Conservation (phyloP, 1,139 yeast genomes). For the Yamadazyma conglobata region DNA sequence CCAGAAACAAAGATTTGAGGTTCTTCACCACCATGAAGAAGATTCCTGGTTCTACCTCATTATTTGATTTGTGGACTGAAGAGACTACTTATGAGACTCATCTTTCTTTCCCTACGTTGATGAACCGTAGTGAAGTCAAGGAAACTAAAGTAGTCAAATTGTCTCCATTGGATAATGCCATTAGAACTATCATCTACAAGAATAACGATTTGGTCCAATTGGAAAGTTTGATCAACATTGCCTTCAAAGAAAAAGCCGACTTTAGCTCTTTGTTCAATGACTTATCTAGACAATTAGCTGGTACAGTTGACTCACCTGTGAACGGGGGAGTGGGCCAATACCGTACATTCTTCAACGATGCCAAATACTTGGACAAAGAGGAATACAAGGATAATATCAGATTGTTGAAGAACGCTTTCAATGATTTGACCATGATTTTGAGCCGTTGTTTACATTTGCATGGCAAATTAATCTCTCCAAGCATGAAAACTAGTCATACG, state of each 20-base stretch:
- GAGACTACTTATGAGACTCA: conserved; percentile 76
- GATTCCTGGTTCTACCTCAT: conserved; percentile 71
- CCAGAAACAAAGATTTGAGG: conserved; percentile 67
- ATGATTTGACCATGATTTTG: conserved; percentile 65
- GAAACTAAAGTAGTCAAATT: conserved; percentile 50
- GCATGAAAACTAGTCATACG: conserved; percentile 61
- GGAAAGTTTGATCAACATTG: conserved; percentile 58
- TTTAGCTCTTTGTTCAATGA: conserved; percentile 55
- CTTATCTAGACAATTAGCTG: conserved; percentile 74
- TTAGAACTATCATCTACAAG: conserved; percentile 62
- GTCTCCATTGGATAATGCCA: conserved; percentile 86
- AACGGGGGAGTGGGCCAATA: conserved; percentile 91
- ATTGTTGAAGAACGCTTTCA: conserved; percentile 58
- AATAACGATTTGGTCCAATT: conserved; percentile 69
- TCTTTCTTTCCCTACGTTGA: conserved; percentile 81
- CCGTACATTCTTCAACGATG: conserved; percentile 59
- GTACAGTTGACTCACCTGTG: conserved; percentile 90
- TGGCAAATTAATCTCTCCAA: conserved; percentile 58
- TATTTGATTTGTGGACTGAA: conserved; percentile 83
- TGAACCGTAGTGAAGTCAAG: conserved; percentile 78
- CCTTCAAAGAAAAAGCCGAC: conserved; percentile 53
- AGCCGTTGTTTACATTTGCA: conserved; percentile 68
- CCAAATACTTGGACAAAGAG: conserved; percentile 35
- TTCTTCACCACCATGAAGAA: conserved; percentile 68
- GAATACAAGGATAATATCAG: conserved; percentile 44